Evolutionary conservation across 257 asterid genomes (phyloP).

Genomic region (Nicotiana obtusifolia): DNA sequence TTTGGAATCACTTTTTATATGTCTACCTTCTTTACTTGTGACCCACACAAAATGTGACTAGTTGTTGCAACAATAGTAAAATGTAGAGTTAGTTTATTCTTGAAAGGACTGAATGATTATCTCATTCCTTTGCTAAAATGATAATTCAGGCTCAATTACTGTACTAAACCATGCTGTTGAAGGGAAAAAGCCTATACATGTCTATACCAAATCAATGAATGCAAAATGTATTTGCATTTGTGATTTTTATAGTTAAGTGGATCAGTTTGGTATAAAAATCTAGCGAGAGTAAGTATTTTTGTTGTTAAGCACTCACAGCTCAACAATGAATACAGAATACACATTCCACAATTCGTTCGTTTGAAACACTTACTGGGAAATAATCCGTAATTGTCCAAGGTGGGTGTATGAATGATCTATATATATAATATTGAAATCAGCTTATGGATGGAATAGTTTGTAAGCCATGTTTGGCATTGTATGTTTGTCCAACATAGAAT

Average conservation of each 20-base stretch:
- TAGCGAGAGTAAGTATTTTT: background rate
- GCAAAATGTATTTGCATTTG: background rate
- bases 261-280: background rate
- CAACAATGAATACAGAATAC: background rate
- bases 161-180: background rate
- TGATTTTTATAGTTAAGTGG: background rate
- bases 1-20: constrained; percentile 63
- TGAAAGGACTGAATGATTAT: background rate
- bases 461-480: background rate
- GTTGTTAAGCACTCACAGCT: background rate
- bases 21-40: constrained; percentile 32
- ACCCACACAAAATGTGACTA: background rate
- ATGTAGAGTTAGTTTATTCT: background rate
- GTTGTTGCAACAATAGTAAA: background rate
- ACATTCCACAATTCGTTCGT: background rate
- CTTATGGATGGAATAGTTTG: background rate
- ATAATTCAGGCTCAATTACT: background rate
- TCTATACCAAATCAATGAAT: background rate
- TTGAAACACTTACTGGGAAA: background rate
- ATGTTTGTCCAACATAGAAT: background rate
- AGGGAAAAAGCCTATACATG: background rate
- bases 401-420: background rate
- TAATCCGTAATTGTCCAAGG: background rate
- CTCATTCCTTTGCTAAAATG: background rate
- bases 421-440: background rate